These are phyloP conservation scores for Coprinellus micaceus DNA, from an alignment of 768 basidiomycete species.

Conservation along the genomic window DNA sequence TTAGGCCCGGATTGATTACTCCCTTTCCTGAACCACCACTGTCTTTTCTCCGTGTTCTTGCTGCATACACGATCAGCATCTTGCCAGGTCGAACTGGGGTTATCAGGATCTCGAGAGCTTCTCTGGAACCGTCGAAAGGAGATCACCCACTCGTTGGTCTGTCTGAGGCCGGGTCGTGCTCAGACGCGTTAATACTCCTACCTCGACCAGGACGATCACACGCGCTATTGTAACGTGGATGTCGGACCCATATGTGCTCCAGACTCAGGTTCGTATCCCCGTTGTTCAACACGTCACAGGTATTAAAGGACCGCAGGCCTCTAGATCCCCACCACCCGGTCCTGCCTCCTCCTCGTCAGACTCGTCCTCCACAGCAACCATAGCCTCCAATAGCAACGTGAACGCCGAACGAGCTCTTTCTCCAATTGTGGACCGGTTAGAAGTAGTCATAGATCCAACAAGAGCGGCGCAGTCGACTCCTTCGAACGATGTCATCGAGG, in stretches of 20 bases:
- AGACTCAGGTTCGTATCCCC: neutral
- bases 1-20: neutral
- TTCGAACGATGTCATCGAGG: conserved; percentile 84
- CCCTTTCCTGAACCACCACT: neutral
- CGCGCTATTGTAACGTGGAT: neutral
- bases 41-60: neutral
- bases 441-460: neutral
- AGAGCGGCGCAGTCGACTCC: neutral
- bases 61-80: conserved; percentile 2
- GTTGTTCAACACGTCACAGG: no score
- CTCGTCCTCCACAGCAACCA: neutral
- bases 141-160: neutral
- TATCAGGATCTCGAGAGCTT: neutral
- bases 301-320: neutral
- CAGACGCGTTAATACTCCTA: neutral
- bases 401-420: no score
- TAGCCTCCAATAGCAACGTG: neutral
- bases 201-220: neutral
- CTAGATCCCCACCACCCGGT: neutral
- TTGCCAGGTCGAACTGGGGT: neutral
- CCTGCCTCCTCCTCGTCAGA: neutral
- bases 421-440: no score
- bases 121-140: neutral
- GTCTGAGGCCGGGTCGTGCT: neutral
- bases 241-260: neutral